Base-by-base conservation (phyloP, 306 rosid species). In the Dalbergia oliveri region DNA sequence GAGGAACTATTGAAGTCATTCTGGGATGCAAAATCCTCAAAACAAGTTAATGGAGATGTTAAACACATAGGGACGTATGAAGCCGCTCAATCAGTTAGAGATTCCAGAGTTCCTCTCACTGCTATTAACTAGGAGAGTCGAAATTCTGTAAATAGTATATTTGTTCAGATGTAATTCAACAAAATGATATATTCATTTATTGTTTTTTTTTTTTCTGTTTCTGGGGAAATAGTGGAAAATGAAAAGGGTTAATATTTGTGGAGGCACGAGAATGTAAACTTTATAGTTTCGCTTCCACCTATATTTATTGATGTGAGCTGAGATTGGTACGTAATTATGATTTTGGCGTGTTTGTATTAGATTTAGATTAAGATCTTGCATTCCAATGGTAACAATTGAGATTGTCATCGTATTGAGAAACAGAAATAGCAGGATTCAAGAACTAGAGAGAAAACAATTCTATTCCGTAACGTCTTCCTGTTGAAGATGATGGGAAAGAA, bases 81-180 rank as follows among this genome's bases (percentile, higher is more conserved):
- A 87, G 89, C 91, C 15, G 78, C 97, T 56, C 97, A 90, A 60
- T 88, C 98, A 37, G 88, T 90, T 59, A 93, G 94, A 91, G 99
- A 96, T 81, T 91, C 99, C 83, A 96, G 99, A 87, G 86, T 88
- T 81, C 99, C 99, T 87, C 97, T 96, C 81, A 90, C 97, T 34
- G 97, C 99, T 43, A 92, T 96, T 80, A 96, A 96, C 87, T 96
- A 89, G 82, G 79, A 63, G 78, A 66, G 84, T 31, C 66, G 74
- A 75, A 34, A 51, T 77, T 75, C 79, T 94, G 94, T 92, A 94
- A 86, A 91, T 94, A 91, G 79, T 79, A 76, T 86, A 86, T 86
- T 86, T 88, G 81, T 84, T 69, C 81, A 79, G 79, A 83, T 83
- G 76, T 87, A 63, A 77, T 81, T 83, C 85, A 43, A 66, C 85